Base-by-base conservation (phyloP, 75 land plant genomes). In the Adiantum capillusveneris region DNA sequence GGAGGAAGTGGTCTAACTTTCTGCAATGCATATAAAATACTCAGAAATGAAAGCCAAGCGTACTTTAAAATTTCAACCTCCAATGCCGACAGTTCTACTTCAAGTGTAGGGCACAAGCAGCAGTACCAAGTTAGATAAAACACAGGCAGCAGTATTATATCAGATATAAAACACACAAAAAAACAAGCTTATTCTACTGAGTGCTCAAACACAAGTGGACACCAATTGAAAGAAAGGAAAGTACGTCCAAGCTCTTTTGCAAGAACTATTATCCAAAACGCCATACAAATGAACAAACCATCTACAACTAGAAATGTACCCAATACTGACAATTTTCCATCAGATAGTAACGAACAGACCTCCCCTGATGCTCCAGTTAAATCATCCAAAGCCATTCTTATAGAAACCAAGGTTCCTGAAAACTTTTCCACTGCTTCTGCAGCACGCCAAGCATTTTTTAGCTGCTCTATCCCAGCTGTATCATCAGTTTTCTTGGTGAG, bases 371-470 rank as follows among this genome's bases (percentile, higher is more conserved):
- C 18, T 5, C 98, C 98, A 67, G 60, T 64, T 22, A 68, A 55
- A 29, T 93, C 97, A 66, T 85, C 82, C 64, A 88, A 41, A 41
- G 78, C 86, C 90, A 85, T 85, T 59, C 78, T 81, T 44, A 88
- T 49, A 31, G 73, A 60, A 18, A 75, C 70, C 49, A 93, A 57
- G n/a, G 62, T 70, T 2, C 81, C 96, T 41, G 49, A 37, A 61
- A 93, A 89, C 50, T 80, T 76, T 59, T 78, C 90, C 25, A 77
- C 82, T 19, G 98, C 98, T 60, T 79, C 84, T 57, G 98, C 96
- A 34, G 98, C 79, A 49, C 81, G 75, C 64, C 82, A 83, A 41
- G 79, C 83, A 75, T 79, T 83, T 25, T 67, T 53, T 70, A 89
- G 51, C 27, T 69, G 75, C 41, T 80, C 89, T 49, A 84, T 62